Conservation (phyloP, 257 asterid genomes). For the Parsonsia alboflavescens region DNA sequence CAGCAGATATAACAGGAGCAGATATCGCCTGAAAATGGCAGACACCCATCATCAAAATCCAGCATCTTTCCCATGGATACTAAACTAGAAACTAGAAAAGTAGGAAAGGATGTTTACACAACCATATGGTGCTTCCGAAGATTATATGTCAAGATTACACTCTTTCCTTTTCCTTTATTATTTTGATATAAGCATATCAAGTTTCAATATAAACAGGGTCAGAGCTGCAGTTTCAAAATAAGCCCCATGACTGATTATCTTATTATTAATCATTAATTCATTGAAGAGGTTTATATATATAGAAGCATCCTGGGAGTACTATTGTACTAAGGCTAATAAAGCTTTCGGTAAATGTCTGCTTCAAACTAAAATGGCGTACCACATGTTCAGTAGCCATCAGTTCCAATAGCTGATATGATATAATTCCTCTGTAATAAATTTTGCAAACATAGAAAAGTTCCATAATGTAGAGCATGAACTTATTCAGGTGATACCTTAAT, state of each 20-base stretch:
- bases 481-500: conserved; percentile 56
- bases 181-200: not conserved
- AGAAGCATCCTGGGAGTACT: not conserved
- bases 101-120: not conserved
- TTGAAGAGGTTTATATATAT: not conserved
- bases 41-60: conserved; percentile 7
- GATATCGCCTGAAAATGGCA: conserved; percentile 62
- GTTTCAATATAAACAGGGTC: no score
- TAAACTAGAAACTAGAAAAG: not conserved
- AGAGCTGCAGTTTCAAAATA: not conserved
- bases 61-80: not conserved
- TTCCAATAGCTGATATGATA: not conserved
- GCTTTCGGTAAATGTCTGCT: no score
- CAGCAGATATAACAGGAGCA: conserved; percentile 90
- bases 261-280: no score
- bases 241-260: not conserved
- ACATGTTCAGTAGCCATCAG: not conserved
- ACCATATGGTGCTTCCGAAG: not conserved
- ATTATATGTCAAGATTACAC: not conserved
- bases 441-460: not conserved
- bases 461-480: not conserved
- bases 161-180: not conserved
- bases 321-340: no score
- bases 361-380: no score
- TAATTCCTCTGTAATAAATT: not conserved